Conservation (phyloP, 768 basidiomycete species). For the Boletus sensibilis region DNA sequence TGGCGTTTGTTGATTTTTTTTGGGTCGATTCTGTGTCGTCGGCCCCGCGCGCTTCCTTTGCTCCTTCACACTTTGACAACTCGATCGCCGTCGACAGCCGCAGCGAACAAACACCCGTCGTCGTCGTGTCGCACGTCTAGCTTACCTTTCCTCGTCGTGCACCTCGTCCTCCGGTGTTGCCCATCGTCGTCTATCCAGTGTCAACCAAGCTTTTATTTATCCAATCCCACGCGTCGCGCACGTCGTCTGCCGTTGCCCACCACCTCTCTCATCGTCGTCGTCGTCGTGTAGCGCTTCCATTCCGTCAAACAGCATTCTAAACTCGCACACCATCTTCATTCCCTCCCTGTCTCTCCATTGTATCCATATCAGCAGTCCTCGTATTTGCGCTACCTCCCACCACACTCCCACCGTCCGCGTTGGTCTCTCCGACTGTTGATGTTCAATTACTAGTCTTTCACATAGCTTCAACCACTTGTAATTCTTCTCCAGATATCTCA, state of each 20-base stretch:
- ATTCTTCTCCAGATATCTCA: slow-evolving; percentile 23
- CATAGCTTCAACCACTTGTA: slow-evolving; percentile 32
- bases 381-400: slow-evolving; percentile 36
- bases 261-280: slow-evolving; percentile 20
- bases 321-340: slow-evolving; percentile 22
- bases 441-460: slow-evolving; percentile 35
- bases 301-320: slow-evolving; percentile 31
- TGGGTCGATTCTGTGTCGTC: slow-evolving; percentile 42
- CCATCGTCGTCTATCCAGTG: slow-evolving; percentile 22
- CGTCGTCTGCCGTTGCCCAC: slow-evolving; percentile 35
- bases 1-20: slow-evolving; percentile 42
- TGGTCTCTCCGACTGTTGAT: slow-evolving; percentile 43
- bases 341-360: slow-evolving; percentile 35
- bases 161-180: slow-evolving; percentile 21
- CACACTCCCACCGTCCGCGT: slow-evolving; percentile 29
- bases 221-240: slow-evolving; percentile 48
- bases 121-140: slow-evolving; percentile 39
- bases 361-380: slow-evolving; percentile 43
- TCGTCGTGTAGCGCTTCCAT: slow-evolving; percentile 29
- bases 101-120: slow-evolving; percentile 43
- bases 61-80: slow-evolving; percentile 43
- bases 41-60: slow-evolving; percentile 46
- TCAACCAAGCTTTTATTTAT: slow-evolving; percentile 34
- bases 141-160: slow-evolving; percentile 20
- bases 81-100: slow-evolving; percentile 49